Conservation (phyloP, 2,329 filamentous ascomycete genomes). For the Macrophomina phaseolina region DNA sequence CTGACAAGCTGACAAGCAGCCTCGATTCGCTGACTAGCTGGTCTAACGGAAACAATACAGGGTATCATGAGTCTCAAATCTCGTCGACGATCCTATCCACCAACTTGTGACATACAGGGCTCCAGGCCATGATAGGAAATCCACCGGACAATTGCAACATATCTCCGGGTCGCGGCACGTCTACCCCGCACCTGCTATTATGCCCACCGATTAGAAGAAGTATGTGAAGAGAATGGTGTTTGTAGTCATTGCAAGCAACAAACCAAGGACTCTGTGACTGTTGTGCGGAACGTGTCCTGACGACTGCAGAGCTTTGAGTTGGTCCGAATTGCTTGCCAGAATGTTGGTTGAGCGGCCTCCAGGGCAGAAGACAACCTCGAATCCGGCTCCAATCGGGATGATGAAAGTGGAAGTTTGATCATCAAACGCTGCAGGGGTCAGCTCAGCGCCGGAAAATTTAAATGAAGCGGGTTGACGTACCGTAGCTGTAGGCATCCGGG, state of each 20-base stretch:
- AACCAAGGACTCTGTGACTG: constrained; percentile 19
- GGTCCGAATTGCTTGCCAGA: constrained; percentile 44
- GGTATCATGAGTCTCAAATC: constrained; percentile 17
- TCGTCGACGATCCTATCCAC: constrained; percentile 13
- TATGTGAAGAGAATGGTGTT: constrained; percentile 18
- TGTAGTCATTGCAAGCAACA: constrained; percentile 24
- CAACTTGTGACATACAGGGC: constrained; percentile 11
- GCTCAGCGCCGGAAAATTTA: background rate
- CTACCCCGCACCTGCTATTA: constrained; percentile 1
- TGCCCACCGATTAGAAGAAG: constrained; percentile 15
- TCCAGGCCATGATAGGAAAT: constrained; percentile 11
- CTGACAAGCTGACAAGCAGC: background rate
- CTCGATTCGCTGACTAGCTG: constrained; percentile 1
- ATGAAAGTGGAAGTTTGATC: constrained; percentile 64
- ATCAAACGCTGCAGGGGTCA: constrained; percentile 55
- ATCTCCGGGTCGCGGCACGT: background rate
- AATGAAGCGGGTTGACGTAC: constrained; percentile 57
- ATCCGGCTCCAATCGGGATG: constrained; percentile 70
- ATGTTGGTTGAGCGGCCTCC: constrained; percentile 58
- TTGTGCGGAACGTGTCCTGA: constrained; percentile 11
- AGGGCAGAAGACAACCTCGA: constrained; percentile 81
- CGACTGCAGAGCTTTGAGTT: constrained; percentile 39
- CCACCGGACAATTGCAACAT: background rate
- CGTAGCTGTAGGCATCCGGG: constrained; percentile 82
- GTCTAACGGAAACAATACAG: constrained; percentile 18